Base-by-base conservation (phyloP, 1,284 basidiomycete genomes). In the Cryptococcus sp. region DNA sequence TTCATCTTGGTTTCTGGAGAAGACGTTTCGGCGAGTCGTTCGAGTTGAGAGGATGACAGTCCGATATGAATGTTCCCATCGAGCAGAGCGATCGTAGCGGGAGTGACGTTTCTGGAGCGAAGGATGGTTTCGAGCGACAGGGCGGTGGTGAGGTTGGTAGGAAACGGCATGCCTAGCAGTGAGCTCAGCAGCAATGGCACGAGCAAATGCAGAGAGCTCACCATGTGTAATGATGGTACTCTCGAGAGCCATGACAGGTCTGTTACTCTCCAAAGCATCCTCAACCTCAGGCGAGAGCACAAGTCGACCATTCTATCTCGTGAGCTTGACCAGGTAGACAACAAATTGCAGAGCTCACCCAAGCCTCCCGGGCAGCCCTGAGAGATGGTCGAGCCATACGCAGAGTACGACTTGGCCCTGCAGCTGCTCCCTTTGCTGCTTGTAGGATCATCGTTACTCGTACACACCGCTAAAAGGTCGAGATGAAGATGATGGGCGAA, bases 141-240 rank as follows among this genome's bases (percentile, higher is more conserved):
- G 0, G 88, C 85, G 14, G 87, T 84, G 28, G 83, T 76, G 16
- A 86, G 72, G 63, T 92, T 95, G 39, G 78, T 77, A 0, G 92
- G 91, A 58, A 82, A 80, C 0, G 86, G 85, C 75, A 92, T 82
- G 25, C 89, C 72, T 72, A 40, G 7, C 14, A 52, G 37, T 36
- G 48, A 34, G 31, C 22, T 51, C 2, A 66, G 68, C 37, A 22
- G 25, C n/a, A n/a, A n/a, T n/a, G n/a, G n/a, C 35, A 19, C 12
- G 16, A 25, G 19, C 21, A 23, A 2, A 9, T 18, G 5, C 22
- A 6, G 22, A 23, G 43, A 22, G 9, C 31, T 39, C 57, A 54
- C 78, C 94, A 76, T 97, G 90, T 0, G 93, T 93, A 52, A 95
- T 83, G 53, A 98, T 83, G 1, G 93, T 86, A 1, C 88, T 90